Percentiles rank a stretch among this genome's conserved stretches.
Evolutionary conservation across 257 asterid species (phyloP).

Genomic region (Nicotiana obtusifolia): DNA sequence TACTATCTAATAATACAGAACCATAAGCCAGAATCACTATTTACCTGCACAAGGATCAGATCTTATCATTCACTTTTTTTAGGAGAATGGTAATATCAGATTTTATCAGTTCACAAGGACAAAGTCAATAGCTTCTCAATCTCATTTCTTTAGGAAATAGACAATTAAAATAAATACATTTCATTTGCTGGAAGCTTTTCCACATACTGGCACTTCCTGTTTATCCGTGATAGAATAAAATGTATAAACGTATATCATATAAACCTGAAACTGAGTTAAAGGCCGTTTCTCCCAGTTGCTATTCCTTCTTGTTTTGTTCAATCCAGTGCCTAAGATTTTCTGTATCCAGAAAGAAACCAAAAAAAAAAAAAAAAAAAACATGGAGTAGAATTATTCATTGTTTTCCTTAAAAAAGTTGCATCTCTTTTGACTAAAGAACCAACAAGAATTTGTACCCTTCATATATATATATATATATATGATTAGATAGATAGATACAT

Average conservation of each 20-base stretch:
- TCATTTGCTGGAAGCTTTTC: not conserved
- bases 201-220: not conserved
- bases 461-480: not conserved
- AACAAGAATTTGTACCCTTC: not conserved
- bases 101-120: not conserved
- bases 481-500: too few relatives aligned
- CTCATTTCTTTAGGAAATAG: not conserved
- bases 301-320: slow-evolving; percentile 89
- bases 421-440: not conserved
- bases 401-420: not conserved
- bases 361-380: slow-evolving; percentile 9
- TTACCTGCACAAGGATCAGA: not conserved
- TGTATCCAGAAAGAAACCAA: slow-evolving; percentile 30
- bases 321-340: slow-evolving; percentile 77
- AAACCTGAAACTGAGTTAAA: slow-evolving; percentile 67
- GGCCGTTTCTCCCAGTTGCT: slow-evolving; percentile 99
- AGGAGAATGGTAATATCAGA: not conserved
- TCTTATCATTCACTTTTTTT: not conserved
- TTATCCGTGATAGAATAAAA: not conserved
- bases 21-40: not conserved
- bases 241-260: not conserved
- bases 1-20: not conserved
- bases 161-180: not conserved
- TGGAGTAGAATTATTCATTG: not conserved
- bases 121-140: not conserved